Percentiles rank a stretch among this genome's conserved stretches.
phyloP scores from a whole-genome alignment of 225 moss, liverwort and hornwort species.

The Physcomitrellopsis africana region DNA sequence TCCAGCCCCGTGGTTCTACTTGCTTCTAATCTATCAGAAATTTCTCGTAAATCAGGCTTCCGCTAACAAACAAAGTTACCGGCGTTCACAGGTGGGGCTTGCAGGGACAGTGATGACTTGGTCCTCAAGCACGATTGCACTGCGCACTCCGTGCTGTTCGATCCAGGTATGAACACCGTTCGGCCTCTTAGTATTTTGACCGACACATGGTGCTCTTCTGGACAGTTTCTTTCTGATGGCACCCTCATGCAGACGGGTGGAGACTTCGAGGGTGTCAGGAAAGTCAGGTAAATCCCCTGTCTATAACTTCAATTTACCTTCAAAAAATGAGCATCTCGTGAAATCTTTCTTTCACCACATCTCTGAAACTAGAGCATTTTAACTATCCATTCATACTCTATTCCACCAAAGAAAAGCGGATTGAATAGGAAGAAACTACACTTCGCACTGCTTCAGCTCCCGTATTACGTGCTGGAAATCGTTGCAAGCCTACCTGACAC shows the following conservation, averaged over 20 bases:
- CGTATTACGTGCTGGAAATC: too few relatives aligned
- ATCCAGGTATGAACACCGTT: conserved; percentile 48
- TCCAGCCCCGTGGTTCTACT: too few relatives aligned
- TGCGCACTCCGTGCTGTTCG: conserved; percentile 61
- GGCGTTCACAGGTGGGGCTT: conserved; percentile 44
- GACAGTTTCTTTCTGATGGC: conserved; percentile 62
- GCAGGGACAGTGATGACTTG: conserved; percentile 60
- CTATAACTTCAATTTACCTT: background rate
- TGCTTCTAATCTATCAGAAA: background rate
- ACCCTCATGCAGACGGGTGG: conserved; percentile 63
- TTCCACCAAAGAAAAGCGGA: too few relatives aligned
- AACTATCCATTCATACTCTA: too few relatives aligned
- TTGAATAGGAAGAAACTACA: too few relatives aligned
- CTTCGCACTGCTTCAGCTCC: too few relatives aligned
- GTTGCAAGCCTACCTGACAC: too few relatives aligned
- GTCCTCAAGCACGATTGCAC: conserved; percentile 56
- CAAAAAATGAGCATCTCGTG: background rate
- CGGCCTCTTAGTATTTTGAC: conserved; percentile 44
- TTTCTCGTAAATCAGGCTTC: background rate
- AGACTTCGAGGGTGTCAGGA: conserved; percentile 53
- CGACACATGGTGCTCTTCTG: conserved; percentile 62
- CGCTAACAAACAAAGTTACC: conserved; percentile 2
- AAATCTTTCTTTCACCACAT: background rate
- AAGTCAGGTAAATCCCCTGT: conserved; percentile 40
- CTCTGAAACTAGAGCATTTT: too few relatives aligned